Evolutionary conservation across 2,329 filamentous ascomycete species (phyloP).

Genomic region (Paecilomyces variotii): DNA sequence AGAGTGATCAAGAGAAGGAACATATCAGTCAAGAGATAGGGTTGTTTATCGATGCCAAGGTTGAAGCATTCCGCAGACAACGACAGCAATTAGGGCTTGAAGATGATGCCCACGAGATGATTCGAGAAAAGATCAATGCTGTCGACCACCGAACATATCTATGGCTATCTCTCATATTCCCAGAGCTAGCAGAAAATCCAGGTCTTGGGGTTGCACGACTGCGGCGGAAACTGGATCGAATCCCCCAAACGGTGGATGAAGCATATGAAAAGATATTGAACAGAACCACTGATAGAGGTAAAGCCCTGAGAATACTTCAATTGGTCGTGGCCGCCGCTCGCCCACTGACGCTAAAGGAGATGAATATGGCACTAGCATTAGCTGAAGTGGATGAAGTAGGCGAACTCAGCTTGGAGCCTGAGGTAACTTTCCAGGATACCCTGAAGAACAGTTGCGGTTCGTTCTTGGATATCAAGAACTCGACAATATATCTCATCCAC

Average conservation of each 20-base stretch:
- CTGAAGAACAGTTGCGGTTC: constrained; percentile 12
- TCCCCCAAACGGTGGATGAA: constrained; percentile 2
- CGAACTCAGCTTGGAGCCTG: not conserved
- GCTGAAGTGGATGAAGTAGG: not conserved
- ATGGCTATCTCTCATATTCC: not conserved
- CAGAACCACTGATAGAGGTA: not conserved
- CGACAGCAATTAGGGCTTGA: not conserved
- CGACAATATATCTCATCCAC: constrained; percentile 14
- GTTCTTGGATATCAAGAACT: constrained; percentile 7
- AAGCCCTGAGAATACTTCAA: constrained; percentile 3
- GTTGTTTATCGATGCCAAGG: not conserved
- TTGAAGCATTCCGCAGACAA: not conserved
- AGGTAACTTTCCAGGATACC: constrained; percentile 1
- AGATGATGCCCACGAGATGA: constrained; percentile 1
- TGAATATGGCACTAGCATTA: constrained; percentile 4
- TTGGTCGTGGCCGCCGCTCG: constrained; percentile 2
- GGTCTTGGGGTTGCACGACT: not conserved
- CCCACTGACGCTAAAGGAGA: constrained; percentile 6
- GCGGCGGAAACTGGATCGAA: not conserved
- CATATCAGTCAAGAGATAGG: not conserved
- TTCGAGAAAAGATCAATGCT: not conserved
- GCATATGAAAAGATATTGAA: constrained; percentile 5
- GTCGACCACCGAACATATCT: constrained; percentile 1
- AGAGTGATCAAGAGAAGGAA: not conserved
- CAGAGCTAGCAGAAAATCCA: not conserved